These are phyloP conservation scores for Haplosporangium sp. DNA, from an alignment of 371 early-diverging fungal genomes.

Conservation along the genomic window DNA sequence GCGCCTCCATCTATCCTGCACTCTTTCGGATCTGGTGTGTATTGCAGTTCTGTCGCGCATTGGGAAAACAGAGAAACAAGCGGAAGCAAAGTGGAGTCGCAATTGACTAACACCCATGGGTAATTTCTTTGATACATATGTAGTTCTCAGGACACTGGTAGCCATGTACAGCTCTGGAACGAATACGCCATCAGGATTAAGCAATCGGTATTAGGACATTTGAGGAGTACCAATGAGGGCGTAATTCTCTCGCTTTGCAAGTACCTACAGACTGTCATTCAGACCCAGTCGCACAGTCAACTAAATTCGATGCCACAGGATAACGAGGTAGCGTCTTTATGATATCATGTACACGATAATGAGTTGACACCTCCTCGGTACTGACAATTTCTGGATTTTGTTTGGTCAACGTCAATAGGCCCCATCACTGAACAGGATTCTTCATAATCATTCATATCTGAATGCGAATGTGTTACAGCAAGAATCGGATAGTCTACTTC, in stretches of 20 bases:
- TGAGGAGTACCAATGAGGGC: constrained; percentile 23
- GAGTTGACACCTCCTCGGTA: too few species aligned
- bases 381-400: not conserved
- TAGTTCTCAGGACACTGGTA: constrained; percentile 35
- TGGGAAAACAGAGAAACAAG: not conserved
- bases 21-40: constrained; percentile 44
- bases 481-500: constrained; percentile 41
- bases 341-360: not conserved
- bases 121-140: not conserved
- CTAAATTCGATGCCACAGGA: constrained; percentile 27
- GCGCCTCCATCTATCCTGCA: constrained; percentile 36
- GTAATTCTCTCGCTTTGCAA: constrained; percentile 33
- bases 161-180: constrained; percentile 28
- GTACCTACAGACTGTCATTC: constrained; percentile 40
- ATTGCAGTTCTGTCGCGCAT: not conserved
- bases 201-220: constrained; percentile 23
- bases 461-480: constrained; percentile 18
- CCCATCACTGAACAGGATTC: constrained; percentile 23
- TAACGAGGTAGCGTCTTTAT: constrained; percentile 11
- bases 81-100: not conserved
- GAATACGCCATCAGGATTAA: constrained; percentile 48
- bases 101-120: not conserved
- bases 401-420: not conserved
- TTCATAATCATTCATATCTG: constrained; percentile 33
- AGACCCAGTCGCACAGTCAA: constrained; percentile 43